These are phyloP conservation scores for Eucalyptus pumila DNA, from an alignment of 345 rosid genomes.

Conservation along the genomic window DNA sequence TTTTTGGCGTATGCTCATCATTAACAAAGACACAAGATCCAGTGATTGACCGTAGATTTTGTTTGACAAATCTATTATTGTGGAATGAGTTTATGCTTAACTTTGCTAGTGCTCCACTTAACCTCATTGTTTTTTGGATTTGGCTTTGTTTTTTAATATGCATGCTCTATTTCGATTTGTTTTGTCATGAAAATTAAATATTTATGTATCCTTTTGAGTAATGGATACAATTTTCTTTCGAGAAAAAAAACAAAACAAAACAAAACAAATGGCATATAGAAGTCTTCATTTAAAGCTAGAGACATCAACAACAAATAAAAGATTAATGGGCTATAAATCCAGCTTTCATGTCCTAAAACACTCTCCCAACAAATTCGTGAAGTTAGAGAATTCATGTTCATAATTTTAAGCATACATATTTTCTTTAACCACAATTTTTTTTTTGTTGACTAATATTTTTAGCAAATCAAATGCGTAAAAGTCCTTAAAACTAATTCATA, in stretches of 20 bases:
- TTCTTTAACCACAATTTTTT: background rate
- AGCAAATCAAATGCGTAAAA: background rate
- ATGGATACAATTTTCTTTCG: too few species aligned
- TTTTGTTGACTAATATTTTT: background rate
- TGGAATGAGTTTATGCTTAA: too few species aligned
- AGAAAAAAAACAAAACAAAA: background rate
- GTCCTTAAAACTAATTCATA: background rate
- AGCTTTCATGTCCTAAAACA: background rate
- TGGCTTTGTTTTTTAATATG: too few species aligned
- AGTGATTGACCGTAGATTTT: too few species aligned
- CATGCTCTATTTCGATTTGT: too few species aligned
- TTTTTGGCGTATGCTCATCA: too few species aligned
- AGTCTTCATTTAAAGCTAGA: background rate
- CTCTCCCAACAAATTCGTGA: background rate
- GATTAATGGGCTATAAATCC: background rate
- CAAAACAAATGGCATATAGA: background rate
- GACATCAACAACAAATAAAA: background rate
- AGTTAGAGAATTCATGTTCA: background rate
- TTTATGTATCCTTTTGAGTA: too few species aligned
- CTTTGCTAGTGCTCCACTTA: too few species aligned
- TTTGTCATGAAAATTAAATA: too few species aligned
- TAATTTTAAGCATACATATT: background rate
- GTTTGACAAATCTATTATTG: too few species aligned
- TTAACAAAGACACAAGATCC: too few species aligned
- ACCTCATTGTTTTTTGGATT: too few species aligned